Conservation (phyloP, 116 monocot genomes). For the Cymodocea nodosa region DNA sequence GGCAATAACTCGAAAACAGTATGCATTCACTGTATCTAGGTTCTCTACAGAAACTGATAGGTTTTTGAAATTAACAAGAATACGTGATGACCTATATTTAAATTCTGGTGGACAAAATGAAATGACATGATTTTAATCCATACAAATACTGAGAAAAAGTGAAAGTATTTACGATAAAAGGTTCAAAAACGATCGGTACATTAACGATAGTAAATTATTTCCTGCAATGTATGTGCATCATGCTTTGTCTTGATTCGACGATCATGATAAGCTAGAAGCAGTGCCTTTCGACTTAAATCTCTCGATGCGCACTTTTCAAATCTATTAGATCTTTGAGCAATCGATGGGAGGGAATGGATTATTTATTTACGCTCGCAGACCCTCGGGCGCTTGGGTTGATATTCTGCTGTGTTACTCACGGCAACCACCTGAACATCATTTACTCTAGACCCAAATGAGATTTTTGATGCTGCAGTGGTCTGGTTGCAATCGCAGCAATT, state of each 20-base stretch:
- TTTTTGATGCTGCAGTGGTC: constrained; percentile 27
- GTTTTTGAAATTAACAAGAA: no score
- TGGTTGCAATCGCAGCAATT: constrained; percentile 7
- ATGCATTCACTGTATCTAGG: no score
- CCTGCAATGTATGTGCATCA: no score
- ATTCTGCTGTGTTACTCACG: constrained; percentile 6
- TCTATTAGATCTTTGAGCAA: constrained; percentile 70
- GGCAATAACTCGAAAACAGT: no score
- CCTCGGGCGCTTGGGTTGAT: constrained; percentile 2
- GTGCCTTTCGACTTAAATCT: constrained; percentile 26
- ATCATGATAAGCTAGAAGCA: constrained; percentile 16
- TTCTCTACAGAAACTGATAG: no score
- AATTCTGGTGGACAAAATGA: no score
- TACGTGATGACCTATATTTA: no score
- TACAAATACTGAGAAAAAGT: no score
- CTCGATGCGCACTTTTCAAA: constrained; percentile 39
- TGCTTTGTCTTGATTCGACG: constrained; percentile 23
- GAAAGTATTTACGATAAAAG: no score
- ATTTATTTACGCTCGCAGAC: constrained; percentile 14
- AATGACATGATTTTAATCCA: no score
- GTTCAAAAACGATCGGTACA: no score
- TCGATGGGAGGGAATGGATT: constrained; percentile 52
- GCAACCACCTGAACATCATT: constrained; percentile 3
- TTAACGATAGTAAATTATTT: no score
- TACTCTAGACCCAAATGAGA: constrained; percentile 12